Percentiles rank a stretch among this genome's conserved stretches.
Evolutionary conservation across 257 asterid species (phyloP).

Genomic region (Jacaranda copaia): DNA sequence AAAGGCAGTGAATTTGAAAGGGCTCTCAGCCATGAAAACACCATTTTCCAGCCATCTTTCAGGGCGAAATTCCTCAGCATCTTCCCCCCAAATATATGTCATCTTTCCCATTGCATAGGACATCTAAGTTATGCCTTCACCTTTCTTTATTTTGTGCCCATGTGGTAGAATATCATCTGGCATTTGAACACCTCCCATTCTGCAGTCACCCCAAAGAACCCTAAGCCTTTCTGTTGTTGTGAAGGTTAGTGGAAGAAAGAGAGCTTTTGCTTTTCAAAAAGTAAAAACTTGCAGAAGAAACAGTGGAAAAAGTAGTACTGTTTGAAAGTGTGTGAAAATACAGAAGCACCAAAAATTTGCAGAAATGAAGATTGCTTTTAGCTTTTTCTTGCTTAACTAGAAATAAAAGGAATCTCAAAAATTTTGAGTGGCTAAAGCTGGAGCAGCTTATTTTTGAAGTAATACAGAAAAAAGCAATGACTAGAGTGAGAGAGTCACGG

Average conservation of each 20-base stretch:
- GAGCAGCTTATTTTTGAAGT: neutral
- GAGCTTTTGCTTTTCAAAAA: no score
- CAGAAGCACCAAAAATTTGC: no score
- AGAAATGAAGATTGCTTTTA: no score
- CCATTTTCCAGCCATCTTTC: conserved; percentile 67
- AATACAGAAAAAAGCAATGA: neutral
- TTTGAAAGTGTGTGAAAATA: no score
- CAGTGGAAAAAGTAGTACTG: no score
- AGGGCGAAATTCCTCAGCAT: conserved; percentile 61
- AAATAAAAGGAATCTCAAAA: no score
- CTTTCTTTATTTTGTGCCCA: conserved; percentile 61
- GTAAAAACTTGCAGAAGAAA: no score
- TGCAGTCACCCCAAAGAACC: conserved; percentile 21
- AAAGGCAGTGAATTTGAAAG: conserved; percentile 65
- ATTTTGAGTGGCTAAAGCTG: no score
- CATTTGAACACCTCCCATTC: conserved; percentile 58
- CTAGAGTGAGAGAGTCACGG: neutral
- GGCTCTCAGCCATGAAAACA: conserved; percentile 54
- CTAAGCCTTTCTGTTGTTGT: no score
- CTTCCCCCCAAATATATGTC: conserved; percentile 66
- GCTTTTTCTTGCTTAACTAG: no score
- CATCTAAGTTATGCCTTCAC: conserved; percentile 58
- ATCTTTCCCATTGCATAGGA: conserved; percentile 80
- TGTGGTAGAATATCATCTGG: conserved; percentile 61
- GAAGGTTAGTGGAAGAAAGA: no score